Evolutionary conservation across 371 early-diverging fungal species (phyloP), one percentile per base, ranked within the genome.

Genomic region (Rhizopus delemar): DNA sequence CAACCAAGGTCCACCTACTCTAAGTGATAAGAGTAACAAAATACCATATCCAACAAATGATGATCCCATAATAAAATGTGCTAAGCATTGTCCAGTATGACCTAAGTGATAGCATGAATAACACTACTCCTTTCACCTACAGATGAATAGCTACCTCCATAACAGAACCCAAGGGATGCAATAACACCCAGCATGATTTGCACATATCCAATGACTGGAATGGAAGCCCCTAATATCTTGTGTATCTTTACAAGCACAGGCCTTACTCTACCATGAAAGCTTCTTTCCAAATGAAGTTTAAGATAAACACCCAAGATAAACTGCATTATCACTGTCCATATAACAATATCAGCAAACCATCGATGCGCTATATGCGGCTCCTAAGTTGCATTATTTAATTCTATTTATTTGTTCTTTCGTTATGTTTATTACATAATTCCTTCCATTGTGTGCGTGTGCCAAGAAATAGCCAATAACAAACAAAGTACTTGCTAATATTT

Each of bases 61-160:
- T 22, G 85, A 85, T 7, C 88, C 88, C 88, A 87, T 87, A 53
- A 87, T 87, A 56, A 86, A 82, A 60, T 87, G 88, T 1, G 88
- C 88, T 41, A 87, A 68, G 43, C 88, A 87, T 57, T 87, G 88
- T 8, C 85, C 88, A 2, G 75, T 71, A 43, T 69, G 68, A 7
- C 83, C 87, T 80, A 62, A 6, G 15, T 11, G n/a, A 6, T 16
- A 36, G 43, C 2, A 46, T 60, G 15, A 15, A n/a, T 31, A 48
- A 52, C 57, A 13, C 29, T 41, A 8, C 32, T 34, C n/a, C 5
- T 41, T 7, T 43, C 29, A 31, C n/a, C 29, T 48, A 4, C 13
- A 43, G n/a, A 43, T 13, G n/a, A 43, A 13, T 32, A 33, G 7
- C 28, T 59, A 82, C 79, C 82, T 56, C 65, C 83, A 66, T 84